Evolutionary conservation across 1,139 yeast genomes (phyloP).

Genomic region (Saccharomyces hybrid): DNA sequence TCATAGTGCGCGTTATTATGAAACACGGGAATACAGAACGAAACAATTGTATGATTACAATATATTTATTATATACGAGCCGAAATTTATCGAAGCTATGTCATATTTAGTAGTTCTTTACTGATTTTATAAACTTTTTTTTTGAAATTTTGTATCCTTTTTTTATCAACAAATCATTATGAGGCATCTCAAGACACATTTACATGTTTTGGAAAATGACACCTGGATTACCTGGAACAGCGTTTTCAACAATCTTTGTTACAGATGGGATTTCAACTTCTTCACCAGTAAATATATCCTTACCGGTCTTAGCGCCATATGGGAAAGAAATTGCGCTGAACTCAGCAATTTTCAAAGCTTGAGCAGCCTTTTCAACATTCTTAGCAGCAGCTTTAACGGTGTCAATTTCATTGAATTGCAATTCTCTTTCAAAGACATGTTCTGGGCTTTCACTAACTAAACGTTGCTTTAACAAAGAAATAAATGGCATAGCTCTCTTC

Average conservation of each 20-base stretch:
- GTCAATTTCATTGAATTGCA: conserved; percentile 70
- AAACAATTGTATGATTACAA: not conserved
- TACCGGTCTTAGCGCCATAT: conserved; percentile 55
- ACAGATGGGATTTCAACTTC: conserved; percentile 56
- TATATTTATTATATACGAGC: not conserved
- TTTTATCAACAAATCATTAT: not conserved
- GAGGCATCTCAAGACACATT: not conserved
- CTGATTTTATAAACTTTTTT: not conserved
- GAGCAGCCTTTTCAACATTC: conserved; percentile 58
- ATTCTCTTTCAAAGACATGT: conserved; percentile 78
- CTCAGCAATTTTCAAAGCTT: conserved; percentile 43
- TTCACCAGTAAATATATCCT: conserved; percentile 60
- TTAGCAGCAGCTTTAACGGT: conserved; percentile 50
- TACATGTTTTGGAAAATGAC: conserved; percentile 57
- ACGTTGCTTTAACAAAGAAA: conserved; percentile 75
- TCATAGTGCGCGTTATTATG: not conserved
- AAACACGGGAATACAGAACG: not conserved
- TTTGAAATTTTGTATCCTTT: not conserved
- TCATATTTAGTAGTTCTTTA: not conserved
- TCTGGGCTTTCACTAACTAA: conserved; percentile 57
- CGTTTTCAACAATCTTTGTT: conserved; percentile 68
- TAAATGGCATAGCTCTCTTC: conserved; percentile 97
- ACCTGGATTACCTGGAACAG: conserved; percentile 94
- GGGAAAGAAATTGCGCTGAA: conserved; percentile 54
- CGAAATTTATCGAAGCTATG: not conserved